phyloP scores from a whole-genome alignment of 192 early-diverging fungal genomes.

The Pilaira anomala region DNA sequence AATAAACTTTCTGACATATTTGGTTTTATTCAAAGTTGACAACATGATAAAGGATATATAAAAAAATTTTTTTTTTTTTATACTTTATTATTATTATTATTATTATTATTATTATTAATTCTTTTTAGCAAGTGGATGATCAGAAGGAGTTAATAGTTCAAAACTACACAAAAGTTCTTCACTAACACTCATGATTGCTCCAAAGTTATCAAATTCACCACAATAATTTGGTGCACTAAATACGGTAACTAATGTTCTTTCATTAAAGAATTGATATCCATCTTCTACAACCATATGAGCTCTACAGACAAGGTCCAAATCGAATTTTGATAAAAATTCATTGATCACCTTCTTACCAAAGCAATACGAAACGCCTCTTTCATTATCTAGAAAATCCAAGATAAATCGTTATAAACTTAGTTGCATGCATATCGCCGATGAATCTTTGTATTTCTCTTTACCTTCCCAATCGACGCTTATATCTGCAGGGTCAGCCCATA shows the following conservation, averaged over 20 bases:
- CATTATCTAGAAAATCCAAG: slow-evolving; percentile 74
- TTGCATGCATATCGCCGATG: too few species aligned
- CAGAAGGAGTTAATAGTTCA: slow-evolving; percentile 39
- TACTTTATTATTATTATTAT: too few species aligned
- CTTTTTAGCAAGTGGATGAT: slow-evolving; percentile 27
- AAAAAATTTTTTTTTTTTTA: too few species aligned
- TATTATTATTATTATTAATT: neutral
- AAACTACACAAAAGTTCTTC: slow-evolving; percentile 81
- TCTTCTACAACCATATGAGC: slow-evolving; percentile 92
- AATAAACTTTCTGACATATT: too few species aligned
- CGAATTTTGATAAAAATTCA: slow-evolving; percentile 79
- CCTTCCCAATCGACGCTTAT: slow-evolving; percentile 72
- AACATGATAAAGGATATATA: too few species aligned
- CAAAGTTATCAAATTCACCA: too few species aligned
- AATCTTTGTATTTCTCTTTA: too few species aligned
- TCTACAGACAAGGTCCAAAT: slow-evolving; percentile 94
- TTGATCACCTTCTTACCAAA: slow-evolving; percentile 85
- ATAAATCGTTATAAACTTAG: too few species aligned
- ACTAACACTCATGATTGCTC: slow-evolving; percentile 85
- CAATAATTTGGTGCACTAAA: slow-evolving; percentile 92
- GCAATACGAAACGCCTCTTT: slow-evolving; percentile 92
- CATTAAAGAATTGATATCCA: slow-evolving; percentile 98
- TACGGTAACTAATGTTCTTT: slow-evolving; percentile 86
- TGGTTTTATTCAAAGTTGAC: too few species aligned
- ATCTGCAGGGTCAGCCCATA: slow-evolving; percentile 93